Conservation (phyloP, 139 green algal genomes). For the Eudorina sp. region DNA sequence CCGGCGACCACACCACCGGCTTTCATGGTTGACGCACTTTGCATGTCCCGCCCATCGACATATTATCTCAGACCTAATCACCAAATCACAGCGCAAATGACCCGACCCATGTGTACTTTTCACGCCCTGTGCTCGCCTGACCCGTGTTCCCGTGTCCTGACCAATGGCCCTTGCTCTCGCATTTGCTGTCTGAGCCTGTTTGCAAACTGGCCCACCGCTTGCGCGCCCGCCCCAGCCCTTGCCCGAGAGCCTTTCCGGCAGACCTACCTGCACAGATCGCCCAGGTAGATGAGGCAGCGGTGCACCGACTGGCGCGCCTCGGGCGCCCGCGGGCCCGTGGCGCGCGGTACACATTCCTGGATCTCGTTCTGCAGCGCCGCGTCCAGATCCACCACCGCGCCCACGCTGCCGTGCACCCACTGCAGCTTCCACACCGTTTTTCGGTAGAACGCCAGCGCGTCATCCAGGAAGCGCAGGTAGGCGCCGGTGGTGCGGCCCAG, state of each 20-base stretch:
- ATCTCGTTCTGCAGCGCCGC: slow-evolving; percentile 53
- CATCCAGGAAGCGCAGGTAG: slow-evolving; percentile 77
- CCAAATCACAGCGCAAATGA: no score
- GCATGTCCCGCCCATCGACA: no score
- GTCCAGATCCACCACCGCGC: slow-evolving; percentile 50
- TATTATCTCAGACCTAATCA: no score
- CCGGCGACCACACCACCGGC: no score
- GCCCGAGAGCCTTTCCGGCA: background rate
- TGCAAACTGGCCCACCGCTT: no score
- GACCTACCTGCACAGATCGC: slow-evolving; percentile 71
- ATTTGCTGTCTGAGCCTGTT: no score
- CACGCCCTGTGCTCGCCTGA: no score
- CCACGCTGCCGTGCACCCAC: slow-evolving; percentile 56
- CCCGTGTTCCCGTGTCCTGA: no score
- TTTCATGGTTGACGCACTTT: no score
- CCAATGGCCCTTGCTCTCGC: no score
- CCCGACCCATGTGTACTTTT: no score
- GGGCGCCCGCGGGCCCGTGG: background rate
- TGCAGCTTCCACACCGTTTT: slow-evolving; percentile 73
- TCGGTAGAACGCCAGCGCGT: slow-evolving; percentile 78
- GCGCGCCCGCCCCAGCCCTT: no score
- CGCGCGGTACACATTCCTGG: slow-evolving; percentile 31
- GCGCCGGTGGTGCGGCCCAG: slow-evolving; percentile 27
- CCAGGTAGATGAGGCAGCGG: slow-evolving; percentile 83
- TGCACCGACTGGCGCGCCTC: slow-evolving; percentile 46